Evolutionary conservation across 495 filamentous ascomycete genomes (phyloP), one percentile per base, ranked within the genome.

Genomic region (Tuber brumale): DNA sequence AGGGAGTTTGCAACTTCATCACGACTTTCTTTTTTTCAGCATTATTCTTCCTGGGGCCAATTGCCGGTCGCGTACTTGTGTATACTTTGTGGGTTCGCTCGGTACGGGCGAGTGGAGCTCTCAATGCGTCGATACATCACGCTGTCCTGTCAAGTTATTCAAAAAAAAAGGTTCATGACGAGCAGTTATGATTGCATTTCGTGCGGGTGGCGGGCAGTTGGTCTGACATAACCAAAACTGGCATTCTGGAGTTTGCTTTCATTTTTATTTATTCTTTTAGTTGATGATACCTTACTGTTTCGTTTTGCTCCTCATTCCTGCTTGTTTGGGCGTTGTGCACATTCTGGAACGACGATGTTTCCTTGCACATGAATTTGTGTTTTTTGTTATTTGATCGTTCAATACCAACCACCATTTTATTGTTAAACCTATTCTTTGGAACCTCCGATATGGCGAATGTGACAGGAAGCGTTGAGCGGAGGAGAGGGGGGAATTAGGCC

Each of bases 331-430:
- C 80, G 70, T 78, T 72, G 77, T 78, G 81, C 80, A 81, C 77
- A 83, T 82, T 83, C 78, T 81, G 80, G 71, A 74, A 71, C 76
- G 80, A 70, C 76, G 81, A 83, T 75, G 61, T 80, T 82, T 83
- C 84, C 77, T 83, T 78, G 81, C 79, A 75, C 76, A 73, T 80
- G 70, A 76, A 45, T 71, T 75, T 75, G 69, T 70, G 81, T 84
- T 82, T 75, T 72, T 74, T 71, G 35, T 43, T 51, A n/a, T 72
- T 70, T 35, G 66, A 73, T 72, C n/a, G 57, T 42, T 71, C 61
- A 35, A 42, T 44, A 39, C 43, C 45, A 45, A 45, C 69, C 27
- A 35, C 4, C 27, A 35, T 66, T 66, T 31, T 66, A 66, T 66
- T 66, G 57, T 27, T 66, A 66, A 66, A 66, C 27, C 27, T 35